Evolutionary conservation across 805 yeast species (phyloP), one percentile per base, ranked within the genome.

Genomic region (Candida koratica): DNA sequence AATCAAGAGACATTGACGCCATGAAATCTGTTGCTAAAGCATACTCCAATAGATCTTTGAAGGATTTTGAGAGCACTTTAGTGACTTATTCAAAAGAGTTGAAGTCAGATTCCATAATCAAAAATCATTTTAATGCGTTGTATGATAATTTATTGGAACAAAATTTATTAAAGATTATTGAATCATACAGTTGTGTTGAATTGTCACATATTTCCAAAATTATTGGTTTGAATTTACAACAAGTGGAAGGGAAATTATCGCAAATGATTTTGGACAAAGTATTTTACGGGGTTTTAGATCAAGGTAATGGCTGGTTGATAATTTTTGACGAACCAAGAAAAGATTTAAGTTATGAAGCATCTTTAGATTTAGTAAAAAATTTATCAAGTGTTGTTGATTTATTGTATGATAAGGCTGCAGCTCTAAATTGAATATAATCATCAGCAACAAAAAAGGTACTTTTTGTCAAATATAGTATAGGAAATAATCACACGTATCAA

Each of bases 271-370:
- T 93, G 51, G 98, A 93, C 61, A 83, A 86, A 53, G 84, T 88
- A n/a, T 87, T 93, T 51, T 84, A 81, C 55, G 99, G 98, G 32
- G 97, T 93, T 24, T 71, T 93, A 48, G 98, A 93, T 60, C 99
- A 93, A 67, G 97, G 97, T 31, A 89, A 89, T 57, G 98, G 98
- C 6, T 93, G 97, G 96, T 73, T 93, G 51, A 81, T 87, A 47
- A 77, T 93, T 40, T 93, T 85, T 54, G 95, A 87, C 41, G 84
- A 88, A 56, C 95, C 96, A 27, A 79, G 77, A 53, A 78, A 79
- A 43, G 97, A 93, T 60, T 84, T 84, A 25, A 81, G 94, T 34
- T 93, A 90, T 55, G 93, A 83, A 45, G 79, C 90, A 37, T 83
- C 94, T 28, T 74, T 90, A 48, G 93, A 85, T 39, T 77, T 95